Base-by-base conservation (phyloP, 2,329 filamentous ascomycete species). In the Arachnomyces sp. region DNA sequence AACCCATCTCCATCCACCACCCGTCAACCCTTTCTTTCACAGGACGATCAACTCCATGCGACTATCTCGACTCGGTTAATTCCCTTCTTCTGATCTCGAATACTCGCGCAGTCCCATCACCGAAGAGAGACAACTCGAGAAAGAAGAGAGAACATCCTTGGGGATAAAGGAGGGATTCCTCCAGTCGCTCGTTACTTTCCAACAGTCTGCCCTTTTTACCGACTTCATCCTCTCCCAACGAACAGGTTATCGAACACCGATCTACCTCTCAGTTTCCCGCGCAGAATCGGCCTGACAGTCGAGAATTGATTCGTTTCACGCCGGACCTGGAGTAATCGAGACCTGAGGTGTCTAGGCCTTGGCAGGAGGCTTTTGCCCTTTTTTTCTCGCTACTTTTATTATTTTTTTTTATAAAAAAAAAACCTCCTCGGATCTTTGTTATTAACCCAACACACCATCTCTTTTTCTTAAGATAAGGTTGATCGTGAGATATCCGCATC, bases 131-230 rank as follows among this genome's bases (percentile, higher is more conserved):
- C n/a, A n/a, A n/a, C n/a, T n/a, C n/a, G n/a, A n/a, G n/a, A n/a
- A n/a, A n/a, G n/a, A n/a, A n/a, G n/a, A n/a, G 21, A 25, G 21
- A 25, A 25, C 21, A 9, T 25, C 9, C 5, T 25, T 34, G 30
- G 54, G 53, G 52, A 52, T 48, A 63, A 59, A 63, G 61, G 62
- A 63, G 62, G 60, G 55, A 54, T 60, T 56, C 58, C 60, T 63
- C 61, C 61, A 57, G 60, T 55, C 61, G 53, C 56, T 66, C 62
- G 59, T 65, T 65, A 50, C 50, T 49, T 17, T 38, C 42, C 33
- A 25, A 25, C 21, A 25, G 5, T 25, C 21, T 5, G 9, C 21
- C 21, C 21, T n/a, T n/a, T n/a, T n/a, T n/a, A 9, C 17, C 17
- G 17, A 11, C 42, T 46, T 28, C 50, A 42, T 45, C 51, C 38